Conservation (phyloP, 192 early-diverging fungal genomes). For the Thamnidium elegans region DNA sequence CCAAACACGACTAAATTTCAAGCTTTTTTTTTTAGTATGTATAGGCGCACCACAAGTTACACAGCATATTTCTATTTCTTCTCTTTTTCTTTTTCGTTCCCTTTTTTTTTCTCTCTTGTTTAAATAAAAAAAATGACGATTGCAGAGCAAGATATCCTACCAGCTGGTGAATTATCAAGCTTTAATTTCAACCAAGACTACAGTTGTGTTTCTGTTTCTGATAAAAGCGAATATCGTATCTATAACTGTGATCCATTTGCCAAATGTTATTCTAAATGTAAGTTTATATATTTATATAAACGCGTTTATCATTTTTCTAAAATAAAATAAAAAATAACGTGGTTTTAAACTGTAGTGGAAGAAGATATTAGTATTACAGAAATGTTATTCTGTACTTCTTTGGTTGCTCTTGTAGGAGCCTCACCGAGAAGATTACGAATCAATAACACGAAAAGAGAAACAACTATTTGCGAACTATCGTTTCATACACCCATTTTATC, state of each 20-base stretch:
- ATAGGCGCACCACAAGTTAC: too few species aligned
- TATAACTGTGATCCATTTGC: conserved; percentile 97
- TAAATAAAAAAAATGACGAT: not conserved
- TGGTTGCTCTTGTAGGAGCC: conserved; percentile 92
- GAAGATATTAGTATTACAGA: conserved; percentile 91
- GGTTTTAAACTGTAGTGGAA: conserved; percentile 61
- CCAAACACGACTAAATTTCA: too few species aligned
- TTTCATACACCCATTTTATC: conserved; percentile 89
- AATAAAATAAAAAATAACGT: too few species aligned
- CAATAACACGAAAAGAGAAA: conserved; percentile 95
- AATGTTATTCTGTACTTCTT: conserved; percentile 94
- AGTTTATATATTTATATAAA: too few species aligned
- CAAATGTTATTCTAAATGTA: conserved; percentile 83
- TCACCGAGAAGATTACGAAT: conserved; percentile 88
- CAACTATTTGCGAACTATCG: conserved; percentile 93
- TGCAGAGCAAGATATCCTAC: not conserved
- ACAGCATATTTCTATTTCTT: too few species aligned
- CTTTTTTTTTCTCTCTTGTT: too few species aligned
- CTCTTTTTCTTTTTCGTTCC: too few species aligned
- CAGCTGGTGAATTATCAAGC: conserved; percentile 58
- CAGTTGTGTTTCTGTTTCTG: conserved; percentile 86
- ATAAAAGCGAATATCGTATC: conserved; percentile 83
- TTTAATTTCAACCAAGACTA: conserved; percentile 85
- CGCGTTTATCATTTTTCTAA: conserved; percentile 12
- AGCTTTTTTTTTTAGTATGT: too few species aligned